A percentile compares a stretch with the other conserved stretches of the same genome.
Conservation (phyloP, 116 monocot genomes). For the Phalaenopsis hybrid region DNA sequence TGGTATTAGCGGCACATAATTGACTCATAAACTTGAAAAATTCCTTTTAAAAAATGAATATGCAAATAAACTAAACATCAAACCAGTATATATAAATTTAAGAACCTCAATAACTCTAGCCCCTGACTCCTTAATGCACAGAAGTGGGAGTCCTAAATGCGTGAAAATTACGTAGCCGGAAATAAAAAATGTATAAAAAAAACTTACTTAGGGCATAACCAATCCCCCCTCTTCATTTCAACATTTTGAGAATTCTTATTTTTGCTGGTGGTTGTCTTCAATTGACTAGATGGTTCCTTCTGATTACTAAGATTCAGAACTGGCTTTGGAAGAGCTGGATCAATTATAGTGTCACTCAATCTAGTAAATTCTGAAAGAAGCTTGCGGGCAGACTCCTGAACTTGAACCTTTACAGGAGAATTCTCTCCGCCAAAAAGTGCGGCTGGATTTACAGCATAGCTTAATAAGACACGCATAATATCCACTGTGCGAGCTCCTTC, state of each 20-base stretch:
- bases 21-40: no score
- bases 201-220: constrained; percentile 84
- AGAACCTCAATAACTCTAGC: neutral
- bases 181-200: neutral
- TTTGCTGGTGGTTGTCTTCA: constrained; percentile 13
- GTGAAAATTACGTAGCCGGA: neutral
- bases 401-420: constrained; percentile 21
- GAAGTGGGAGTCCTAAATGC: neutral
- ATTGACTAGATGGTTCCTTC: constrained; percentile 26
- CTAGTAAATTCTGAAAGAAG: constrained; percentile 59
- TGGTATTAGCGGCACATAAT: no score
- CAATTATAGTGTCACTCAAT: constrained; percentile 65
- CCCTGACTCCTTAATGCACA: neutral
- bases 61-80: neutral
- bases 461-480: constrained; percentile 70
- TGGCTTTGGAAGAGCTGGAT: constrained; percentile 49
- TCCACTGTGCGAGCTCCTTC: constrained; percentile 80
- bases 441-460: constrained; percentile 57
- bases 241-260: constrained; percentile 19
- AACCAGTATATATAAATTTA: neutral
- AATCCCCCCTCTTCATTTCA: constrained; percentile 98
- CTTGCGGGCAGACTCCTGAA: constrained; percentile 66
- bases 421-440: constrained; percentile 28
- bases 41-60: no score
- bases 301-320: constrained; percentile 7